Percentiles rank a stretch among this genome's conserved stretches.
These are phyloP conservation scores for Aspergillus diversus DNA, from an alignment of 495 filamentous ascomycete species.

Conservation along the genomic window DNA sequence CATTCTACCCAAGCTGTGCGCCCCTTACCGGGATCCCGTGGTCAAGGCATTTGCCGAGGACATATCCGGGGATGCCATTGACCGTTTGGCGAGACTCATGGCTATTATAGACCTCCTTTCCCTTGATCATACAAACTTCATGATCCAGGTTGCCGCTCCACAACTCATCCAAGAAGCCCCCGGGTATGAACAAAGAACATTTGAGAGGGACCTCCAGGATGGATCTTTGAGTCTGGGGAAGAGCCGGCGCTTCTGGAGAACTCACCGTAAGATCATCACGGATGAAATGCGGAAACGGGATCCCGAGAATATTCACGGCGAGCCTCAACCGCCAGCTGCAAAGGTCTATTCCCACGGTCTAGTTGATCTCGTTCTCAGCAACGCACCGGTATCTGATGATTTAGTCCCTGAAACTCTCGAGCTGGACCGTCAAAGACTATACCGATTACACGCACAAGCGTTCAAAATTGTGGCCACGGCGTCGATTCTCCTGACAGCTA, in stretches of 20 bases:
- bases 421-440: slow-evolving; percentile 74
- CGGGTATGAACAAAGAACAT: slow-evolving; percentile 78
- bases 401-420: slow-evolving; percentile 83
- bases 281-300: slow-evolving; percentile 75
- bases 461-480: slow-evolving; percentile 80
- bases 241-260: slow-evolving; percentile 73
- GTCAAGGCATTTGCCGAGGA: slow-evolving; percentile 79
- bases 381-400: slow-evolving; percentile 55
- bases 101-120: slow-evolving; percentile 87
- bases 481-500: slow-evolving; percentile 84
- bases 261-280: slow-evolving; percentile 66
- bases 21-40: slow-evolving; percentile 83
- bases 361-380: slow-evolving; percentile 65
- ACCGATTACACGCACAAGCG: slow-evolving; percentile 65
- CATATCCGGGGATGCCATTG: slow-evolving; percentile 77
- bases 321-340: slow-evolving; percentile 44
- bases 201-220: slow-evolving; percentile 69
- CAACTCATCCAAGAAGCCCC: slow-evolving; percentile 79
- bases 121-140: slow-evolving; percentile 95
- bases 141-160: slow-evolving; percentile 79
- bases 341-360: slow-evolving; percentile 82
- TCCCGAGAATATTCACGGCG: slow-evolving; percentile 63
- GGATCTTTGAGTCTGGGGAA: slow-evolving; percentile 60
- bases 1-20: slow-evolving; percentile 91
- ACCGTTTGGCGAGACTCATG: slow-evolving; percentile 80